Conservation (phyloP, 495 filamentous ascomycete genomes). For the Wilcoxina mikolae region DNA sequence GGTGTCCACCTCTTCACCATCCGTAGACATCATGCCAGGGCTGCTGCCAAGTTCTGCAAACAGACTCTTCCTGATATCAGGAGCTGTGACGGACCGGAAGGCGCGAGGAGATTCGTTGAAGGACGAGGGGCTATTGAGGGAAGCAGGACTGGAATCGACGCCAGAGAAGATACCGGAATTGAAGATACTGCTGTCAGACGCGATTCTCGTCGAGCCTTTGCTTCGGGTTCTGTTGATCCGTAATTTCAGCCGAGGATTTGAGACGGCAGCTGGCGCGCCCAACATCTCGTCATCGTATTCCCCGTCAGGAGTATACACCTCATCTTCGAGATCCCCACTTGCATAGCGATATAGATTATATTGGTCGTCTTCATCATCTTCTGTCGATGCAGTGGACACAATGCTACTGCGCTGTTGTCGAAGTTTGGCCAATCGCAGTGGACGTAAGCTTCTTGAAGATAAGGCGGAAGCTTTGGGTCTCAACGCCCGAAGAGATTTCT, state of each 20-base stretch:
- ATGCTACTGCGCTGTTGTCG: conserved; percentile 46
- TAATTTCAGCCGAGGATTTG: conserved; percentile 21
- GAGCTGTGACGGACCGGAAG: background rate
- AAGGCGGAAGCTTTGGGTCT: conserved; percentile 27
- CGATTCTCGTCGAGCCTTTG: conserved; percentile 14
- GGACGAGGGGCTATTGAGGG: conserved; percentile 38
- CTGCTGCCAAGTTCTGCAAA: conserved; percentile 72
- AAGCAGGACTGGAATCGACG: conserved; percentile 33
- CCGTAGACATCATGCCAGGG: conserved; percentile 18
- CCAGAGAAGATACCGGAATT: background rate
- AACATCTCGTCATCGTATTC: conserved; percentile 15
- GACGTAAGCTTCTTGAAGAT: conserved; percentile 29
- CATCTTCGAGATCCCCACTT: background rate
- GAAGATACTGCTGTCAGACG: conserved; percentile 18
- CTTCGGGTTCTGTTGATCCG: conserved; percentile 20
- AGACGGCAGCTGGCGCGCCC: conserved; percentile 9
- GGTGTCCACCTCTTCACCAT: conserved; percentile 16
- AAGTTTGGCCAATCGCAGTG: conserved; percentile 33
- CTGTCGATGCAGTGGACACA: conserved; percentile 80
- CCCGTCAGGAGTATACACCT: conserved; percentile 5
- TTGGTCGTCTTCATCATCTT: conserved; percentile 60
- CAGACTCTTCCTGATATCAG: conserved; percentile 52
- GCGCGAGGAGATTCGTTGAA: conserved; percentile 27
- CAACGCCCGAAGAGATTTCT: conserved; percentile 35
- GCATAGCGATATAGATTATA: conserved; percentile 26